Conservation (phyloP, 805 yeast genomes). For the Candida hungchunana region DNA sequence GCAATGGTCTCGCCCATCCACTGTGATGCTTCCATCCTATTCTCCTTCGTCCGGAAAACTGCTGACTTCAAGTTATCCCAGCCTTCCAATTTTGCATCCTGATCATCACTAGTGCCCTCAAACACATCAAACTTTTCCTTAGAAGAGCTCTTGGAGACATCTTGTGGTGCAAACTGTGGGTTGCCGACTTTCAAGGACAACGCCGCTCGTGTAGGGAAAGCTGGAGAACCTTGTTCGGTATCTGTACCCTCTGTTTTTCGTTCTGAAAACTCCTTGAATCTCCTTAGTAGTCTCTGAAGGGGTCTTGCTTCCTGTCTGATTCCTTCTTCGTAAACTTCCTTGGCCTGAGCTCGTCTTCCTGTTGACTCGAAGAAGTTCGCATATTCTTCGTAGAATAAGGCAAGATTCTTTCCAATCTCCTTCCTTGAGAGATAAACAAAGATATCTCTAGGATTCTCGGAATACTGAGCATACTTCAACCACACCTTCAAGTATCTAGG, state of each 20-base stretch:
- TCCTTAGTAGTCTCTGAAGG: constrained; percentile 36
- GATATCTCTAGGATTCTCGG: constrained; percentile 66
- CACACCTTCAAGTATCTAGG: constrained; percentile 76
- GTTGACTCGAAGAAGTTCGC: constrained; percentile 56
- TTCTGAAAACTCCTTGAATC: constrained; percentile 42
- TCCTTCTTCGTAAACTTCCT: constrained; percentile 55
- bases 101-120: constrained; percentile 15
- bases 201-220: constrained; percentile 30
- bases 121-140: constrained; percentile 21
- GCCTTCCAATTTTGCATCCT: constrained; percentile 24
- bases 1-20: constrained; percentile 62
- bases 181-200: constrained; percentile 37
- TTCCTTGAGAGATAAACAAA: constrained; percentile 68
- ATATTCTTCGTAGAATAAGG: constrained; percentile 76
- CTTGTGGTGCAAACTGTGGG: constrained; percentile 14
- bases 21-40: constrained; percentile 45
- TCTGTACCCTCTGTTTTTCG: constrained; percentile 16
- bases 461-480: constrained; percentile 68
- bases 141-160: constrained; percentile 5
- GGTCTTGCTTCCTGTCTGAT: constrained; percentile 66
- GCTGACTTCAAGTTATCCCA: constrained; percentile 50
- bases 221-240: constrained; percentile 33
- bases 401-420: constrained; percentile 62
- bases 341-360: constrained; percentile 49
- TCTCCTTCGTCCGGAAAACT: constrained; percentile 57